Evolutionary conservation across 805 yeast species (phyloP).

Genomic region (Pichia eremophila): DNA sequence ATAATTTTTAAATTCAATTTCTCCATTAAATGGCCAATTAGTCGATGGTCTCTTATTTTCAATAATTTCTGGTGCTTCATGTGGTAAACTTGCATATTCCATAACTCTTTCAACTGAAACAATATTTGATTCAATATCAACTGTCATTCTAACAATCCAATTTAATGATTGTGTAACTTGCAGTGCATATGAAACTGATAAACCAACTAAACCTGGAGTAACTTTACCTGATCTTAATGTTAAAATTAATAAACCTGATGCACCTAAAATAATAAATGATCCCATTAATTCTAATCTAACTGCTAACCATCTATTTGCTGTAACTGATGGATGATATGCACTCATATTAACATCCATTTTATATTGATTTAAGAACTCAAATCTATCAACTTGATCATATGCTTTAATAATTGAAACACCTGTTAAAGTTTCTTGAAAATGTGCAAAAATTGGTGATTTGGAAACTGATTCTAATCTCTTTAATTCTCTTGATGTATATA

Average conservation of each 20-base stretch:
- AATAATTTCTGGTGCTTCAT: constrained; percentile 69
- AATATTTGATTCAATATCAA: constrained; percentile 94
- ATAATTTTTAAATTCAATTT: constrained; percentile 57
- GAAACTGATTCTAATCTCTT: constrained; percentile 77
- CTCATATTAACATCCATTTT: constrained; percentile 81
- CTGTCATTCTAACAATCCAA: constrained; percentile 98
- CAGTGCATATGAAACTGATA: constrained; percentile 85
- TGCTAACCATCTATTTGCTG: constrained; percentile 96
- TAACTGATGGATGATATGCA: constrained; percentile 86
- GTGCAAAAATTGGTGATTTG: constrained; percentile 73
- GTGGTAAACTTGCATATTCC: constrained; percentile 40
- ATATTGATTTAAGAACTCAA: constrained; percentile 51
- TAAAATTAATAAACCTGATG: constrained; percentile 74
- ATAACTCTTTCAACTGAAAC: constrained; percentile 68
- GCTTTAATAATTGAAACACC: constrained; percentile 75
- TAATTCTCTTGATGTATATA: constrained; percentile 71
- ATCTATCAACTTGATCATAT: constrained; percentile 55
- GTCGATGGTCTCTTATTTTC: constrained; percentile 48
- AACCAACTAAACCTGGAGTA: constrained; percentile 88
- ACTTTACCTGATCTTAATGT: constrained; percentile 59
- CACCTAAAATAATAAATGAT: constrained; percentile 73
- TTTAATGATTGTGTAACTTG: constrained; percentile 89
- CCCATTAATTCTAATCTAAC: constrained; percentile 90
- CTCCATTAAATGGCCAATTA: constrained; percentile 69
- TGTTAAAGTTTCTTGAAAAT: constrained; percentile 71